A percentile compares a stretch with the other conserved stretches of the same genome.
Conservation (phyloP, 192 early-diverging fungal genomes). For the Jimgerdemannia flammicorona region DNA sequence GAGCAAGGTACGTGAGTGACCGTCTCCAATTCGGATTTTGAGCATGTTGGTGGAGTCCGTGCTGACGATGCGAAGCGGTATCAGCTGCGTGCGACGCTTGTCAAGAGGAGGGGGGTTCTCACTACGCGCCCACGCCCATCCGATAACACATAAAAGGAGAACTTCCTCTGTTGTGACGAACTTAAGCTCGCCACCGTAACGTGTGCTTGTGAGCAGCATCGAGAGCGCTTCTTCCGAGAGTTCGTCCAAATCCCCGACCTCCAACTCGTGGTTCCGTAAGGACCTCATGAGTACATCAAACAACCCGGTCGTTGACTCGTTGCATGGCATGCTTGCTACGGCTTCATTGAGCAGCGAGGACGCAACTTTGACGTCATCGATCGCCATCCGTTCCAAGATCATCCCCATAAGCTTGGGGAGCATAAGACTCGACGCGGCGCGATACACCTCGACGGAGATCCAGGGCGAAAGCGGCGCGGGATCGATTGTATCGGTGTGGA, state of each 20-base stretch:
- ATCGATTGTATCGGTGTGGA: background rate
- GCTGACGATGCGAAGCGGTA: background rate
- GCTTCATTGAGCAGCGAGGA: background rate
- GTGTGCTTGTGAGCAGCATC: background rate
- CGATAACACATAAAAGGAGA: background rate
- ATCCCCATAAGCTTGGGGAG: background rate
- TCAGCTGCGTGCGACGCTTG: background rate
- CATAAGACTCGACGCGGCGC: background rate
- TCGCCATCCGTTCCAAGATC: background rate
- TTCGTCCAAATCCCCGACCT: background rate
- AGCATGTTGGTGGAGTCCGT: background rate
- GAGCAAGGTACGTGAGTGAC: background rate
- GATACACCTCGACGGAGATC: background rate
- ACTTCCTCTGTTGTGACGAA: background rate
- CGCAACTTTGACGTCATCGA: background rate
- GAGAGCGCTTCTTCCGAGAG: background rate
- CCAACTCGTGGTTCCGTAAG: background rate
- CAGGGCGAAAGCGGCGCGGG: background rate
- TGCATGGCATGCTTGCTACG: background rate
- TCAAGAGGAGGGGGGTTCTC: background rate
- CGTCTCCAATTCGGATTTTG: background rate
- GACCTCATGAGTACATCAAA: background rate
- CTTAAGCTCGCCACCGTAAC: background rate
- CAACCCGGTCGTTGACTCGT: background rate
- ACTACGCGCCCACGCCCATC: background rate